phyloP scores from a whole-genome alignment of 116 monocot species.

The Phalaenopsis hybrid region DNA sequence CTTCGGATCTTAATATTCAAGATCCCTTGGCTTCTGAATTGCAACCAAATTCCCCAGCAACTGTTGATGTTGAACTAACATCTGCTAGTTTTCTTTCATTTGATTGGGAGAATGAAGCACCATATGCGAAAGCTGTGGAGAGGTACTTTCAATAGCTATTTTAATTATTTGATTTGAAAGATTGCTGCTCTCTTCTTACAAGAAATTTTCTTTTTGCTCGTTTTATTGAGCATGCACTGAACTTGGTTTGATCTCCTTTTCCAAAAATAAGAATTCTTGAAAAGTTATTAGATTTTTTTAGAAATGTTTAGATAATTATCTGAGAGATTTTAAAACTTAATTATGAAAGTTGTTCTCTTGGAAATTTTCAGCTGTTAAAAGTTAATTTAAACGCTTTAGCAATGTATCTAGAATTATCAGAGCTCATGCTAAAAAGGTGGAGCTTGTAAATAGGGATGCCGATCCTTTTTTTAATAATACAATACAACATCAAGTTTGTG shows the following conservation, averaged over 20 bases:
- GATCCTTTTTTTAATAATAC: neutral
- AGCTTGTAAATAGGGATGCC: neutral
- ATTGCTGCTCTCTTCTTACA: neutral
- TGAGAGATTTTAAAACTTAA: neutral
- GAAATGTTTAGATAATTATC: neutral
- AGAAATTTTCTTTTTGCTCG: neutral
- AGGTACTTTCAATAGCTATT: conserved; percentile 32
- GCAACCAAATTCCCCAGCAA: conserved; percentile 26
- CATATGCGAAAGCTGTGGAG: conserved; percentile 77
- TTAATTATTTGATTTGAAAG: neutral
- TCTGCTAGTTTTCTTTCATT: conserved; percentile 54
- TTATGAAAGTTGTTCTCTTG: neutral
- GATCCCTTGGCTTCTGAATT: conserved; percentile 24
- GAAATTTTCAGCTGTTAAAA: neutral
- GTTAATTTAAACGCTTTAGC: neutral
- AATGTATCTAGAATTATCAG: neutral
- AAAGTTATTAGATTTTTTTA: neutral
- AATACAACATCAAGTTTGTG: neutral
- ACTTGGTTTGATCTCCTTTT: neutral
- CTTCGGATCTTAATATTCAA: conserved; percentile 19
- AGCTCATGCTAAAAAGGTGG: neutral
- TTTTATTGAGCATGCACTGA: neutral
- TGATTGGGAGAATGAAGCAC: conserved; percentile 90
- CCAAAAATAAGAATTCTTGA: neutral
- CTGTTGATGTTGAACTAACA: conserved; percentile 29